Evolutionary conservation across 2,329 filamentous ascomycete genomes (phyloP).

Genomic region (Rasamsonia emersonii): DNA sequence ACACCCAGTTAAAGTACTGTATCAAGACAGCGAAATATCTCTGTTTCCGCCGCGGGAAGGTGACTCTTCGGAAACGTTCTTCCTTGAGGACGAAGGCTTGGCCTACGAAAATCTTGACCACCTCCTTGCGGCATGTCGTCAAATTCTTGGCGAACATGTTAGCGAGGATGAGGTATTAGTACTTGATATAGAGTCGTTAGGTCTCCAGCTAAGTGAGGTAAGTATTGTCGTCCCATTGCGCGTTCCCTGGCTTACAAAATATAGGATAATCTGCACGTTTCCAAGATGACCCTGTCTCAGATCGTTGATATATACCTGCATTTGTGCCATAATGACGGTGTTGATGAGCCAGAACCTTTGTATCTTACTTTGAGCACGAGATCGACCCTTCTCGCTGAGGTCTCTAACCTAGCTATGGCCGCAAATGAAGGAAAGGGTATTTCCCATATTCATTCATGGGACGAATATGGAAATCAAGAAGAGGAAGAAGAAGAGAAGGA

Average conservation of each 20-base stretch:
- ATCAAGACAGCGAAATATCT: conserved; percentile 47
- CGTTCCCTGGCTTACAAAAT: conserved; percentile 15
- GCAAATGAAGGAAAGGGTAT: conserved; percentile 51
- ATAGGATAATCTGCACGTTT: conserved; percentile 42
- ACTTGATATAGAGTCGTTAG: conserved; percentile 47
- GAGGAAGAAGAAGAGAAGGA: conserved; percentile 11
- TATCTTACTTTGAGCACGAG: conserved; percentile 49
- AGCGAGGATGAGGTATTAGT: conserved; percentile 49
- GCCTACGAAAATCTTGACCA: conserved; percentile 45
- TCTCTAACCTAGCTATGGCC: conserved; percentile 44
- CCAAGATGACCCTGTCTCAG: conserved; percentile 45
- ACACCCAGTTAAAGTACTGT: conserved; percentile 47
- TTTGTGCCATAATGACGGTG: conserved; percentile 52
- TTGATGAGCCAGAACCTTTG: conserved; percentile 45
- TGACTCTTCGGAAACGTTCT: conserved; percentile 46
- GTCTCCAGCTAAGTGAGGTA: conserved; percentile 51
- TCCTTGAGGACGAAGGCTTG: conserved; percentile 48
- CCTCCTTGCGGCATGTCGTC: conserved; percentile 49
- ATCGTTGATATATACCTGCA: conserved; percentile 52
- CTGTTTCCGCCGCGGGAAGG: conserved; percentile 49
- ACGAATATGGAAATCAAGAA: conserved; percentile 34
- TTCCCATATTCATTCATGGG: conserved; percentile 37
- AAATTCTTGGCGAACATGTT: conserved; percentile 47
- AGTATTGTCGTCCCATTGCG: conserved; percentile 17
- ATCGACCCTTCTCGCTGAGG: conserved; percentile 44